Evolutionary conservation across 1,284 basidiomycete genomes (phyloP).

Genomic region (Schizopora paradoxa): DNA sequence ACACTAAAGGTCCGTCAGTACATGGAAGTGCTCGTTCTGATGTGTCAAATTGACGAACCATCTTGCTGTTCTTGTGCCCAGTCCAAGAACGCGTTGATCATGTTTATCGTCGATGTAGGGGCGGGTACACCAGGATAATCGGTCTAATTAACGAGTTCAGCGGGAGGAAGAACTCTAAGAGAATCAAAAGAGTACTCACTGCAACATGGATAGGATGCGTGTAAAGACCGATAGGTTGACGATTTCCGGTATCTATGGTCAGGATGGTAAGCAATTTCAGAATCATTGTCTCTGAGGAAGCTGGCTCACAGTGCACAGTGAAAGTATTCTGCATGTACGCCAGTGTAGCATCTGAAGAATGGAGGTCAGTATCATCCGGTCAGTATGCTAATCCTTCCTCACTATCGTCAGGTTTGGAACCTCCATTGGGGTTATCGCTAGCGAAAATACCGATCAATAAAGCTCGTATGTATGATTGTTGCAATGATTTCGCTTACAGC

Average conservation of each 20-base stretch:
- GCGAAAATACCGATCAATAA: constrained; percentile 2
- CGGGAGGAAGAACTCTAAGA: neutral
- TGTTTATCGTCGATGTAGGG: constrained; percentile 50
- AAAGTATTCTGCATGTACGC: constrained; percentile 75
- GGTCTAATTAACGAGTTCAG: constrained; percentile 19
- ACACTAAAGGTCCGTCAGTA: constrained; percentile 38
- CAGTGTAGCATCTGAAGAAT: constrained; percentile 43
- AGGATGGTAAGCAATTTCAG: constrained; percentile 12
- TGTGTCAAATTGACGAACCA: constrained; percentile 36
- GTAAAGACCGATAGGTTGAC: constrained; percentile 78
- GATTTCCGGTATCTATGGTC: constrained; percentile 57
- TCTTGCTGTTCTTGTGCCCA: constrained; percentile 74
- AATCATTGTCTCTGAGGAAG: neutral
- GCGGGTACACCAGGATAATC: constrained; percentile 53
- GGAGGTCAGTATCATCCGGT: neutral
- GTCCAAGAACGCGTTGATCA: constrained; percentile 78
- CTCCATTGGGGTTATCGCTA: constrained; percentile 55
- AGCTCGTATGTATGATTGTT: neutral
- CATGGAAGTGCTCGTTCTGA: constrained; percentile 13
- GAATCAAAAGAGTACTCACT: constrained; percentile 30
- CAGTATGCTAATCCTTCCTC: neutral
- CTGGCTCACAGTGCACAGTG: constrained; percentile 48
- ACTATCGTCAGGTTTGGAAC: constrained; percentile 41
- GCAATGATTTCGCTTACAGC: constrained; percentile 45
- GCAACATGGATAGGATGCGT: constrained; percentile 80